A percentile compares a stretch with the other conserved stretches of the same genome.
These are phyloP conservation scores for Phytophthora rubi DNA, from an alignment of 352 stramenopile genomes.

Conservation along the genomic window DNA sequence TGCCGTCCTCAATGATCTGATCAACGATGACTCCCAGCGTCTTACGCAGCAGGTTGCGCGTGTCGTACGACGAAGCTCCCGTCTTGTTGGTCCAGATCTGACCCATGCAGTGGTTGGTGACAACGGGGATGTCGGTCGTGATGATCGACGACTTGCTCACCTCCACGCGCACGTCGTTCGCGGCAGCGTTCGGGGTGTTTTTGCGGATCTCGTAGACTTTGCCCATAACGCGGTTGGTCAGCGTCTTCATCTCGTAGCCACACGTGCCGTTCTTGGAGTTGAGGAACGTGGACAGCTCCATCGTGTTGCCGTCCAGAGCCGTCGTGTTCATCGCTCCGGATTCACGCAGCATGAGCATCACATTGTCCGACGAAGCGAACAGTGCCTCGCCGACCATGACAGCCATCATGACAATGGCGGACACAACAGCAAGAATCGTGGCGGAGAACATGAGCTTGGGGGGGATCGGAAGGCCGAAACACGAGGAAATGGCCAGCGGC, in stretches of 20 bases:
- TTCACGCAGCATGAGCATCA: slow-evolving; percentile 41
- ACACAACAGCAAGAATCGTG: slow-evolving; percentile 24
- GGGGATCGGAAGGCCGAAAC: slow-evolving; percentile 25
- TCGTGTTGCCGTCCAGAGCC: background rate
- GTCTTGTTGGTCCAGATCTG: slow-evolving; percentile 41
- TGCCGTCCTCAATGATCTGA: slow-evolving; percentile 36
- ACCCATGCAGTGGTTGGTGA: slow-evolving; percentile 45
- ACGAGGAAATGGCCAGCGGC: slow-evolving; percentile 25
- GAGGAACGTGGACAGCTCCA: slow-evolving; percentile 25
- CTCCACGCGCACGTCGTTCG: slow-evolving; percentile 27
- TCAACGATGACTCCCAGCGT: slow-evolving; percentile 38
- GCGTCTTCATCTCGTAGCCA: slow-evolving; percentile 34
- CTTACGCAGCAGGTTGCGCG: slow-evolving; percentile 37
- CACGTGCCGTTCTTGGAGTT: slow-evolving; percentile 37
- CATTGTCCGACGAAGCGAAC: slow-evolving; percentile 24
- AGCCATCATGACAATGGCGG: slow-evolving; percentile 38
- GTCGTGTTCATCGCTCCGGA: slow-evolving; percentile 25
- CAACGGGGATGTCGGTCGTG: slow-evolving; percentile 23
- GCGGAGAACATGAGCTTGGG: slow-evolving; percentile 25
- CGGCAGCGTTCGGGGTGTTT: slow-evolving; percentile 23
- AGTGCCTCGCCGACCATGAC: slow-evolving; percentile 33
- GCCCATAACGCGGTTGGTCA: slow-evolving; percentile 41
- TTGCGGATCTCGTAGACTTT: slow-evolving; percentile 40
- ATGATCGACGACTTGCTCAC: slow-evolving; percentile 37
- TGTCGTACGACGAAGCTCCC: slow-evolving; percentile 14